These are phyloP conservation scores for Pythium aquatile DNA, from an alignment of 352 stramenopile genomes.

Conservation along the genomic window DNA sequence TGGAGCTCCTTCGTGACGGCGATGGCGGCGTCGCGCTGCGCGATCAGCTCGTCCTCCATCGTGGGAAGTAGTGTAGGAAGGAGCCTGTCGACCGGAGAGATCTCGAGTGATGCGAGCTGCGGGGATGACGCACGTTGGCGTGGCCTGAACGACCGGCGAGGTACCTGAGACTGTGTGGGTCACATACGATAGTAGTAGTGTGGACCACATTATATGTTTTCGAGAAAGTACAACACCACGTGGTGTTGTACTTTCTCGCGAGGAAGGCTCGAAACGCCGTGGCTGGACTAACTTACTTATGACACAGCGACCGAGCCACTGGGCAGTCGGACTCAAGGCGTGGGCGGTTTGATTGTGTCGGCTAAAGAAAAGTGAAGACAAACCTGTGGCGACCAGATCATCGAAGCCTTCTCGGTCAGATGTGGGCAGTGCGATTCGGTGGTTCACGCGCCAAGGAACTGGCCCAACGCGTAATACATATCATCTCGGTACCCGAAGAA, in stretches of 20 bases:
- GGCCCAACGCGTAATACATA: too few species aligned
- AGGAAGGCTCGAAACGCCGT: not conserved
- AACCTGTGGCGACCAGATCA: too few species aligned
- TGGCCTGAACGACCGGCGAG: not conserved
- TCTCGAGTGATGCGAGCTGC: slow-evolving; percentile 7
- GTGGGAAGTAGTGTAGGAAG: not conserved
- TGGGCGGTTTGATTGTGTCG: too few species aligned
- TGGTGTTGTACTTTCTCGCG: not conserved
- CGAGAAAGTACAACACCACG: not conserved
- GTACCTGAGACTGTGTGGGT: not conserved
- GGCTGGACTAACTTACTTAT: too few species aligned
- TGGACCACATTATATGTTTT: slow-evolving; percentile 1
- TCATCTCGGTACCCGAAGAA: too few species aligned
- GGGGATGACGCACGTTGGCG: slow-evolving; percentile 14
- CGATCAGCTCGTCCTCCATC: slow-evolving; percentile 74
- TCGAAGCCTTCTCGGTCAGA: too few species aligned
- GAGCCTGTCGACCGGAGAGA: not conserved
- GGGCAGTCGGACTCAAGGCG: too few species aligned
- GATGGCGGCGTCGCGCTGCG: slow-evolving; percentile 73
- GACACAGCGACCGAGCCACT: too few species aligned
- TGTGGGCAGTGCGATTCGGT: too few species aligned
- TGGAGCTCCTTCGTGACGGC: slow-evolving; percentile 76
- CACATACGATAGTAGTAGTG: not conserved
- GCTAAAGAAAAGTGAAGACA: too few species aligned
- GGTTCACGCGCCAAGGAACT: too few species aligned